These are phyloP conservation scores for Hyaloscypha hepaticicola DNA, from an alignment of 495 filamentous ascomycete genomes.

Conservation along the genomic window DNA sequence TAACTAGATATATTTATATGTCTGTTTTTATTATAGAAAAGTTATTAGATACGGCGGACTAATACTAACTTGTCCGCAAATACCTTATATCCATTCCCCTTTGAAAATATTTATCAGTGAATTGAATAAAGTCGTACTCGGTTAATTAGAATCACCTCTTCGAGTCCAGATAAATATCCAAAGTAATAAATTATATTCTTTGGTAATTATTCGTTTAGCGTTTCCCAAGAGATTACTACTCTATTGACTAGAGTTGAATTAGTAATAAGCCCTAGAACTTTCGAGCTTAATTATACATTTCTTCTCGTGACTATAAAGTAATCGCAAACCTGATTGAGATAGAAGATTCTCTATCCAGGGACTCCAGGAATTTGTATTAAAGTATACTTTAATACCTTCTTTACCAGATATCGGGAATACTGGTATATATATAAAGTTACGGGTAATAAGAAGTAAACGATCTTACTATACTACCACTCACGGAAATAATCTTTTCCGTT, in stretches of 20 bases:
- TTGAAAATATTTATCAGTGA: conserved; percentile 3
- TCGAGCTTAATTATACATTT: conserved; percentile 9
- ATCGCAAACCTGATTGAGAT: conserved; percentile 7
- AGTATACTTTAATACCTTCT: conserved; percentile 8
- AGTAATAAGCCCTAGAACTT: conserved; percentile 9
- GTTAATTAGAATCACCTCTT: conserved; percentile 11
- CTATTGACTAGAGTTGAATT: conserved; percentile 9
- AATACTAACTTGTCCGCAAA: conserved; percentile 2
- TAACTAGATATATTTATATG: conserved; percentile 11
- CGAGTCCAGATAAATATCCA: conserved; percentile 6
- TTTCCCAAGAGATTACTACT: not conserved
- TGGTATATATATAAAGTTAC: conserved; percentile 15
- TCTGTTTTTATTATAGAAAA: conserved; percentile 16
- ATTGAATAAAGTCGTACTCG: conserved; percentile 12
- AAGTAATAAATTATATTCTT: conserved; percentile 17
- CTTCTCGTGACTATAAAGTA: conserved; percentile 7
- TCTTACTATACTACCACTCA: conserved; percentile 18
- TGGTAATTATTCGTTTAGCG: not conserved
- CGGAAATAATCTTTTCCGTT: conserved; percentile 10
- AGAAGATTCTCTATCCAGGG: conserved; percentile 11
- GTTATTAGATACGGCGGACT: conserved; percentile 5
- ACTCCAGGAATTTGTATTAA: conserved; percentile 17
- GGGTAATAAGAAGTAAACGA: conserved; percentile 14
- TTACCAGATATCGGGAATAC: conserved; percentile 2
- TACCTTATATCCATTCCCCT: conserved; percentile 1